phyloP scores from a whole-genome alignment of 148 eudicot genomes.

The Rhododendron simsii region DNA sequence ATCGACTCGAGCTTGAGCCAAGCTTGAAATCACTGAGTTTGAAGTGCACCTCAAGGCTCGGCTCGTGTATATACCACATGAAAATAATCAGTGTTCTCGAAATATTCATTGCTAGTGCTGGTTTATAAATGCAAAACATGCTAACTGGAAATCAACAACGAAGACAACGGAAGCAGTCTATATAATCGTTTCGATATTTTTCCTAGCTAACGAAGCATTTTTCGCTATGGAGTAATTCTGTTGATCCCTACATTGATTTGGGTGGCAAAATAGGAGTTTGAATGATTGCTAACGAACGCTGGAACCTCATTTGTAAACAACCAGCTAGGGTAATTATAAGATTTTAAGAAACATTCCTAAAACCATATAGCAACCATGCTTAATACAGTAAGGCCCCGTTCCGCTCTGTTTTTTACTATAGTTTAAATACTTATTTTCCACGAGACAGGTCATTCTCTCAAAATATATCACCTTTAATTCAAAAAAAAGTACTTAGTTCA shows the following conservation, averaged over 20 bases:
- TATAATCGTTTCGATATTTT: no score
- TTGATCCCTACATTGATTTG: not conserved
- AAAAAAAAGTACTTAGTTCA: not conserved
- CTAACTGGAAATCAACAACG: not conserved
- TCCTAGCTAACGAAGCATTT: not conserved
- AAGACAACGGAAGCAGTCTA: not conserved
- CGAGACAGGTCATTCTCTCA: no score
- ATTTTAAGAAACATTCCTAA: not conserved
- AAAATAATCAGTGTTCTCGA: not conserved
- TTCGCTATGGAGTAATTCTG: not conserved
- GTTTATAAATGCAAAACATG: not conserved
- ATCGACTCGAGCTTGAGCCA: no score
- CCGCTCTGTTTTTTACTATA: no score
- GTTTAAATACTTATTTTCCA: no score
- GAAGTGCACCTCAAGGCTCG: not conserved
- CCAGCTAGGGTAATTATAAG: not conserved
- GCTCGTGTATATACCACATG: not conserved
- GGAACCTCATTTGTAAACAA: not conserved
- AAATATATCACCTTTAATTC: no score
- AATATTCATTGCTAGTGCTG: not conserved
- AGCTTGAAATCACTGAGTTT: not conserved
- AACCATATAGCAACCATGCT: not conserved
- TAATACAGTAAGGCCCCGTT: not conserved
- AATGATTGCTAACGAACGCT: not conserved
- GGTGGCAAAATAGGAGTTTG: not conserved